phyloP scores from a whole-genome alignment of 495 filamentous ascomycete species.

The Mytilinidion resinicola region DNA sequence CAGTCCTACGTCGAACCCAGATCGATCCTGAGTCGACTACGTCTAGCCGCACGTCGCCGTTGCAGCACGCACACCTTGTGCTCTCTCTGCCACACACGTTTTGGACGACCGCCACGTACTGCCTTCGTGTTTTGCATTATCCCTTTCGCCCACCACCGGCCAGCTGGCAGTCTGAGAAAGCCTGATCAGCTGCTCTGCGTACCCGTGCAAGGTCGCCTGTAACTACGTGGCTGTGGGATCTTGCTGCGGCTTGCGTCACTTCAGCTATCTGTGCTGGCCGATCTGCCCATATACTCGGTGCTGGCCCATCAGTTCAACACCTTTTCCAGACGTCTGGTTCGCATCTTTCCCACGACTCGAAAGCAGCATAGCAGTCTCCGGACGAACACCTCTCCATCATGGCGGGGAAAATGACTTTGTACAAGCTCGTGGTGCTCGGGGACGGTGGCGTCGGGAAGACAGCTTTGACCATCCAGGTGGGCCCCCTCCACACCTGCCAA shows the following conservation, averaged over 20 bases:
- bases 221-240: conserved; percentile 13
- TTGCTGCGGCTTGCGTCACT: background rate
- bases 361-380: background rate
- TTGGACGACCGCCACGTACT: conserved; percentile 9
- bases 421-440: conserved; percentile 97
- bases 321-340: background rate
- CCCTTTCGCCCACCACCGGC: background rate
- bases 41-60: conserved; percentile 2
- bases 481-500: conserved; percentile 24
- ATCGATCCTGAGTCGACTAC: conserved; percentile 16
- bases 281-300: background rate
- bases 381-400: conserved; percentile 35
- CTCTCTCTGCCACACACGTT: conserved; percentile 14
- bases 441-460: conserved; percentile 95
- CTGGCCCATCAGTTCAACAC: background rate
- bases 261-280: background rate
- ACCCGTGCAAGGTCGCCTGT: background rate
- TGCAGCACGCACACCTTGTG: conserved; percentile 14
- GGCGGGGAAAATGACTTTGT: conserved; percentile 87
- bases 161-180: conserved; percentile 12
- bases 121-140: background rate
- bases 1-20: background rate
- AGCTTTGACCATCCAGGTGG: conserved; percentile 91
- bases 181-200: conserved; percentile 17
- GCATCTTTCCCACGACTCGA: background rate